Evolutionary conservation across 2,329 filamentous ascomycete species (phyloP), one percentile per base, ranked within the genome.

Genomic region (Penicillium sp.): DNA sequence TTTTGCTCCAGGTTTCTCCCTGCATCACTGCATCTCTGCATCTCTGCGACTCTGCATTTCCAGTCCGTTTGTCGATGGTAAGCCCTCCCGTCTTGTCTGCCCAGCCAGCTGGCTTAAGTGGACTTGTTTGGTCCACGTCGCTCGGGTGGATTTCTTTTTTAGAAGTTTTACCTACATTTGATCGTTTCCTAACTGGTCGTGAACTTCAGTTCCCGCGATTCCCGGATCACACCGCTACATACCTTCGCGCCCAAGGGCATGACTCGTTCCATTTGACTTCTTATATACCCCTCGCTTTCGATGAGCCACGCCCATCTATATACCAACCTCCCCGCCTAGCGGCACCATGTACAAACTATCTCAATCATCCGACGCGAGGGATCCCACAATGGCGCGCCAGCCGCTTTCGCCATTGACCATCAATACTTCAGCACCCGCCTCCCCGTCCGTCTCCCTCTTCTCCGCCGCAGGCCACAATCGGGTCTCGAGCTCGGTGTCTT

Each of bases 401-500:
- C 56, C 60, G 38, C 63, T 69, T 10, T 74, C 71, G 8, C 69
- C 71, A 5, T 62, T 70, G 49, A 70, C 67, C 21, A 59, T 63
- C 45, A 60, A 67, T 55, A 70, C 72, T 13, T 75, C 74, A 18
- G 70, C 70, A 14, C 71, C 74, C 5, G 71, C 69, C 18, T 77
- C 74, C 16, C 74, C 74, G 21, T 71, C 69, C 1, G 52, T 71
- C 14, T 77, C 74, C n/a, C 62, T 75, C 24, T 76, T 76, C 58
- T 76, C 74, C 6, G 58, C 67, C 10, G 68, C 66, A 54, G 66
- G 71, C 32, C 74, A 76, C 52, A 71, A 66, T 49, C 72, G 72
- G 47, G 69, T 75, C 50, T 76, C 74, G 13, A 93, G 90, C 75
- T 94, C 91, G 0, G 82, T 83, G 27, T 96, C 92, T 1, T 96